phyloP scores from a whole-genome alignment of 805 yeast species.

The Grigorovia yakushimaensis region DNA sequence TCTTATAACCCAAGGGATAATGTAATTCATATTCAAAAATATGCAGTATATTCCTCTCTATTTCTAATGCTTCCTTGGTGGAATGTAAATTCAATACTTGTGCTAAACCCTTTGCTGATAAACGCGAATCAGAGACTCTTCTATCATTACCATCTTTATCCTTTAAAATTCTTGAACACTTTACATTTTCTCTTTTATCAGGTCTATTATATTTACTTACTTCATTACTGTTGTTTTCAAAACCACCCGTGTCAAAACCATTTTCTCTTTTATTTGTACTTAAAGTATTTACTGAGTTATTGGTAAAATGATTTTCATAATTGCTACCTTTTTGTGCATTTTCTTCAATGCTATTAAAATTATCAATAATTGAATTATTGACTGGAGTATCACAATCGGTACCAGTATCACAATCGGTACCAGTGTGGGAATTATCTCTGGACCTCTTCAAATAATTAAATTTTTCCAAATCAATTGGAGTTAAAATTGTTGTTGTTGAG shows the following conservation, averaged over 20 bases:
- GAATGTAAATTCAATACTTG: conserved; percentile 40
- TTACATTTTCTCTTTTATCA: not conserved
- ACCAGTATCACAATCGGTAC: not conserved
- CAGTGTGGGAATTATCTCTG: not conserved
- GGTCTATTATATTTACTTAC: not conserved
- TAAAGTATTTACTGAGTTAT: no score
- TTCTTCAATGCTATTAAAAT: not conserved
- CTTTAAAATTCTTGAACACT: not conserved
- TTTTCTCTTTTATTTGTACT: no score
- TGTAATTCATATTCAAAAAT: conserved; percentile 50
- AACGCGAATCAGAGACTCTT: conserved; percentile 40
- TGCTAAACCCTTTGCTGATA: conserved; percentile 48
- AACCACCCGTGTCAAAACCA: no score
- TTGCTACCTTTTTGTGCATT: no score
- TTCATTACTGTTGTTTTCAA: not conserved
- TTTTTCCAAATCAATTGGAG: not conserved
- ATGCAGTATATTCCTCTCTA: conserved; percentile 44
- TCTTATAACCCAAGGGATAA: conserved; percentile 64
- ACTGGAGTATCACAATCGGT: not conserved
- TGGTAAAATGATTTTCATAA: no score
- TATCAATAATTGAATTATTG: not conserved
- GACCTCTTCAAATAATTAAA: not conserved
- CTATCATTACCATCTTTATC: conserved; percentile 5
- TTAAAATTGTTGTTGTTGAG: not conserved
- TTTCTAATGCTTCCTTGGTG: conserved; percentile 43